Conservation (phyloP, 768 basidiomycete species). For the Lactarius hengduanensis region DNA sequence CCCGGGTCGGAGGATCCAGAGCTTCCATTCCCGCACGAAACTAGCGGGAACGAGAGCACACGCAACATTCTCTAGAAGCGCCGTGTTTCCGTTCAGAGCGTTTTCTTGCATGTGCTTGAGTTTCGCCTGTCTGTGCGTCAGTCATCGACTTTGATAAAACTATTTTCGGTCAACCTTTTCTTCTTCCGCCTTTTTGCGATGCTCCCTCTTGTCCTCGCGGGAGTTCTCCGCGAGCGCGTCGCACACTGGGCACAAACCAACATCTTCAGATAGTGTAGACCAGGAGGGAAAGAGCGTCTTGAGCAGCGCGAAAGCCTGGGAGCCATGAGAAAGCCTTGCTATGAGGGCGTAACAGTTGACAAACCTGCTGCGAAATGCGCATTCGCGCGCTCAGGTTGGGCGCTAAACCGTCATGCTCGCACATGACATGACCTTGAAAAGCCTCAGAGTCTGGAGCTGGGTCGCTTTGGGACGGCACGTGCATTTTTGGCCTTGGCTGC, state of each 20-base stretch:
- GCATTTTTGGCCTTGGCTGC: constrained; percentile 73
- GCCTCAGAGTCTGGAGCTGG: constrained; percentile 62
- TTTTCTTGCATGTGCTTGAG: constrained; percentile 63
- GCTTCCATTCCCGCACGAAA: constrained; percentile 67
- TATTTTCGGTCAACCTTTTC: constrained; percentile 58
- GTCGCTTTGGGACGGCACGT: constrained; percentile 53
- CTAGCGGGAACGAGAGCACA: constrained; percentile 59
- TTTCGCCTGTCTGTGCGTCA: constrained; percentile 45
- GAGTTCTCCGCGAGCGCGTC: constrained; percentile 52
- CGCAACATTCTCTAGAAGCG: constrained; percentile 47
- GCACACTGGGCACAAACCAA: constrained; percentile 63
- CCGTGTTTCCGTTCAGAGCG: constrained; percentile 45
- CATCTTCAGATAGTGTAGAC: constrained; percentile 51
- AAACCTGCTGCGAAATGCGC: constrained; percentile 61
- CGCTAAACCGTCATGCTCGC: constrained; percentile 67
- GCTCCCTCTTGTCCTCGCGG: constrained; percentile 59
- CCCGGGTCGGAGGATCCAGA: constrained; percentile 62
- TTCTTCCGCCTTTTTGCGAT: constrained; percentile 67
- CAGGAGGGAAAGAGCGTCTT: constrained; percentile 61
- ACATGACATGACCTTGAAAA: constrained; percentile 59
- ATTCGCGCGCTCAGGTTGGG: constrained; percentile 55
- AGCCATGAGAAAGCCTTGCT: constrained; percentile 10
- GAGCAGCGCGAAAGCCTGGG: constrained; percentile 58
- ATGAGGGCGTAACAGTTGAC: constrained; percentile 18
- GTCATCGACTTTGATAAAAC: not conserved